A percentile compares a stretch with the other conserved stretches of the same genome.
Evolutionary conservation across 805 yeast genomes (phyloP).

Genomic region (Wickerhamomyces sydowiorum): DNA sequence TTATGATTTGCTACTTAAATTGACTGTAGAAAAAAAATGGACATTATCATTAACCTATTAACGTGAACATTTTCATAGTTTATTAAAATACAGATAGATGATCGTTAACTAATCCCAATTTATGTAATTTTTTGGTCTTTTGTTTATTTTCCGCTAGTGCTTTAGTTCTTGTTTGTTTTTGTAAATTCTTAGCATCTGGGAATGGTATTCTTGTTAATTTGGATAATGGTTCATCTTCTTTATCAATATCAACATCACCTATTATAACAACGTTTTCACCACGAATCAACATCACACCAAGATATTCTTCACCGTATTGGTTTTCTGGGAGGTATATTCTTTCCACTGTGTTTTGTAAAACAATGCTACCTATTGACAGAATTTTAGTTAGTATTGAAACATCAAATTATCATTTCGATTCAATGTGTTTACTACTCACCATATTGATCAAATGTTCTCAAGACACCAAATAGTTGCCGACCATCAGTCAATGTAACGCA

Average conservation of each 20-base stretch:
- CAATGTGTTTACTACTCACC: conserved; percentile 25
- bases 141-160: conserved; percentile 36
- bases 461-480: conserved; percentile 76
- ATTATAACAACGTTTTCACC: conserved; percentile 94
- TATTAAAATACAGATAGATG: conserved; percentile 44
- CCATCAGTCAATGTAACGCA: conserved; percentile 89
- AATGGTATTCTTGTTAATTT: conserved; percentile 54
- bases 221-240: conserved; percentile 66
- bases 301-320: conserved; percentile 66
- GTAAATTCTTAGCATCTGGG: conserved; percentile 49
- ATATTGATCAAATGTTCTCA: conserved; percentile 93
- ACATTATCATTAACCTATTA: not conserved
- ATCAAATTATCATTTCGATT: too few relatives aligned
- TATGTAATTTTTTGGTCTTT: conserved; percentile 43
- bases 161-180: conserved; percentile 23
- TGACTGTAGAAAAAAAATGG: conserved; percentile 5
- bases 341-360: conserved; percentile 86
- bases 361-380: conserved; percentile 62
- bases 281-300: conserved; percentile 83
- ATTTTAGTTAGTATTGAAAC: conserved; percentile 1
- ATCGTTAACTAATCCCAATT: conserved; percentile 53
- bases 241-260: conserved; percentile 89
- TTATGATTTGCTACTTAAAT: too few relatives aligned
- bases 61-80: conserved; percentile 1
- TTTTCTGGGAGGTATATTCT: conserved; percentile 62